Evolutionary conservation across 2,329 filamentous ascomycete species (phyloP).

Genomic region (Ilyonectria destructans): DNA sequence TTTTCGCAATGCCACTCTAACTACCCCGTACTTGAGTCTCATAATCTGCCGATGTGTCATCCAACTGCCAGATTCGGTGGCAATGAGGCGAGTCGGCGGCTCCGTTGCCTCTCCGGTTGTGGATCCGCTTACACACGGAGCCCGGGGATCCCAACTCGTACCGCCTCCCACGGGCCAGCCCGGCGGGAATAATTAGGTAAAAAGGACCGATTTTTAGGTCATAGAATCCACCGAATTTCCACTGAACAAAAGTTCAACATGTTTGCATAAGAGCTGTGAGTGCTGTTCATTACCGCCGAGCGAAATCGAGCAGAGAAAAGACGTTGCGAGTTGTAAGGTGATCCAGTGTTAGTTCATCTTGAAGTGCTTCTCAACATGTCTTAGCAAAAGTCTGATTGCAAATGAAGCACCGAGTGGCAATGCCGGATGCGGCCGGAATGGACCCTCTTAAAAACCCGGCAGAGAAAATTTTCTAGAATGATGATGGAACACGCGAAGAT

Average conservation of each 20-base stretch:
- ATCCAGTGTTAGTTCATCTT: neutral
- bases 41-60: conserved; percentile 18
- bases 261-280: neutral
- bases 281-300: neutral
- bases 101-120: conserved; percentile 24
- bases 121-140: conserved; percentile 14
- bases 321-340: neutral
- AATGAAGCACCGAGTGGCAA: neutral
- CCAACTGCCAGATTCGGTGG: conserved; percentile 28
- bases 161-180: conserved; percentile 28
- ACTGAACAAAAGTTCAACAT: conserved; percentile 9
- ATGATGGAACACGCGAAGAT: conserved; percentile 26
- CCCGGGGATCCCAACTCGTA: conserved; percentile 5
- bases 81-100: conserved; percentile 21
- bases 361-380: neutral
- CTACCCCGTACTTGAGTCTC: neutral
- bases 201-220: conserved; percentile 34
- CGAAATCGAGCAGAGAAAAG: neutral
- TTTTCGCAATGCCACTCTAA: neutral
- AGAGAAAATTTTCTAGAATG: conserved; percentile 32
- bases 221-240: conserved; percentile 26
- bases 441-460: neutral
- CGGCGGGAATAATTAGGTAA: conserved; percentile 29
- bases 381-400: neutral
- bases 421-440: conserved; percentile 13